Base-by-base conservation (phyloP, 1,284 basidiomycete species). In the Tremellales sp. region DNA sequence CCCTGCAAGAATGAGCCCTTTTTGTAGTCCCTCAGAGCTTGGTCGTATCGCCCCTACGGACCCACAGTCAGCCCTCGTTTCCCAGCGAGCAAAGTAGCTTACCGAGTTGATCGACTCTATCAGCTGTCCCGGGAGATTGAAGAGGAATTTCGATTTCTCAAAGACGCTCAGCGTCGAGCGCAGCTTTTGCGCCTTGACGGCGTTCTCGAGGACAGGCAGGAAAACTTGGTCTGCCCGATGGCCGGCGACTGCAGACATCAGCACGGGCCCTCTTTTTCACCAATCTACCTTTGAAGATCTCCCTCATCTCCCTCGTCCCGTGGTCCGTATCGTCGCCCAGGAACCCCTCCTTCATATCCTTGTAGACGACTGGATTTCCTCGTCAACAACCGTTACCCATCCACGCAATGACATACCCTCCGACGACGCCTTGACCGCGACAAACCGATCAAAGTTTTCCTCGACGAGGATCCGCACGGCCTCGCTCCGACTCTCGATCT, bases 391-490 rank as follows among this genome's bases (percentile, higher is more conserved):
- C 18, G 3, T 16, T 49, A n/a, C 3, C 32, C 19, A 3, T 42
- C 25, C 32, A 32, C 22, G 18, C 18, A 3, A 18, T 6, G 36
- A 64, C 79, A 55, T 66, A 90, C 92, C 88, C 73, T 97, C 94
- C 9, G 88, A 94, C 10, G 88, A 89, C 13, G 90, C 89, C 66
- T 99, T 99, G 52, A 99, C 94, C 4, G 90, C 87, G 10, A 98
- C 94, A 65, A 98, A 98, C 21, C 91, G 79, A 74, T 98, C 93
- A 75, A 98, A 97, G 73, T 97, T 97, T 63, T 97, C 90, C 71
- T 97, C 91, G 19, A 99, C 95, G 34, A 99, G 78, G 21, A 95
- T 83, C 42, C 92, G 81, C 51, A 98, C 85, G 21, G 93, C 94
- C 61, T 94, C 90, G 2, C 89, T 92, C 27, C 93, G 81, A 3